phyloP scores from a whole-genome alignment of 257 asterid species.

The Penstemon newberryi region DNA sequence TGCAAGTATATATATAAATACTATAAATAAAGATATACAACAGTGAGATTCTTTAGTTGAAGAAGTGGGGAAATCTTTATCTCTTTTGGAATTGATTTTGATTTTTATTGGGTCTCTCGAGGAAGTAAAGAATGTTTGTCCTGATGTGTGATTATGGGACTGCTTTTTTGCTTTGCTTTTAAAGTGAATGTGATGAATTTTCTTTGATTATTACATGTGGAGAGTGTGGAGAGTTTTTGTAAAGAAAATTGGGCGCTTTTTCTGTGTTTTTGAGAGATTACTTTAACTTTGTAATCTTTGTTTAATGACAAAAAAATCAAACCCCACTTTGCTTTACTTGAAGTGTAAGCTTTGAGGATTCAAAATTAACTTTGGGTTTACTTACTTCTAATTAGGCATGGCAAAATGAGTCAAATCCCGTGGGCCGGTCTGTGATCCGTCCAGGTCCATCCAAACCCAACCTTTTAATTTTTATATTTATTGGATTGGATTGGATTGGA shows the following conservation, averaged over 20 bases:
- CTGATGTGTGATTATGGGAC: constrained; percentile 20
- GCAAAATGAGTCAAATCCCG: no score
- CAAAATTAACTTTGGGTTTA: no score
- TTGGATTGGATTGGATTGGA: no score
- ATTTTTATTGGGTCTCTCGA: constrained; percentile 47
- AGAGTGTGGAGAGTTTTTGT: constrained; percentile 1
- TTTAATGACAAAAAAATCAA: constrained; percentile 23
- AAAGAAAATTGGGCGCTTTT: constrained; percentile 30
- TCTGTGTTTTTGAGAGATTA: constrained; percentile 14
- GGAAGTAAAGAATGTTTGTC: constrained; percentile 73
- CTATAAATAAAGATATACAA: constrained; percentile 14
- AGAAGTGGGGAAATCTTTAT: constrained; percentile 45
- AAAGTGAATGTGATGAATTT: no score
- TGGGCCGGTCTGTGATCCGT: no score
- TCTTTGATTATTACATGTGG: no score
- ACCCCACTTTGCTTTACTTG: constrained; percentile 42
- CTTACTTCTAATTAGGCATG: no score
- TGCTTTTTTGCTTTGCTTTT: constrained; percentile 34
- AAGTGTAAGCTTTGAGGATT: no score
- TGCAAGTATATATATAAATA: constrained; percentile 22
- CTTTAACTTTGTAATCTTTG: constrained; percentile 27
- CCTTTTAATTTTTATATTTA: no score
- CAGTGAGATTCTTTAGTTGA: constrained; percentile 62
- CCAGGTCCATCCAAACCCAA: no score
- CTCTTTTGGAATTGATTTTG: constrained; percentile 20